phyloP scores from a whole-genome alignment of 1,284 basidiomycete species.

The Xerocomus amazonicus region DNA sequence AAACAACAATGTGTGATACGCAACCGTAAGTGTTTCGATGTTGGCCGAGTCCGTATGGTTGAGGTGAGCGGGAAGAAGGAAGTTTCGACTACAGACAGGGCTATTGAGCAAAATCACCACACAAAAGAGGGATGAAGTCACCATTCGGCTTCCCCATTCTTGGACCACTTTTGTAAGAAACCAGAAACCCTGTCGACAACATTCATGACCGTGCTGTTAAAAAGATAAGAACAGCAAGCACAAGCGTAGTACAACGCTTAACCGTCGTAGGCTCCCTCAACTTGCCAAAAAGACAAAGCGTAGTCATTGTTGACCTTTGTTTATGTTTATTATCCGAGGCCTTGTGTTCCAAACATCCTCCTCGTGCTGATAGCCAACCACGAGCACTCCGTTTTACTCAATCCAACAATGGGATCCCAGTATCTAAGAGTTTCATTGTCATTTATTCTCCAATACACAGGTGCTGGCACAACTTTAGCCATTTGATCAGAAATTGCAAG shows the following conservation, averaged over 20 bases:
- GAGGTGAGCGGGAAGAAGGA: slow-evolving; percentile 53
- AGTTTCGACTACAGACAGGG: slow-evolving; percentile 46
- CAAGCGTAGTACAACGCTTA: slow-evolving; percentile 15
- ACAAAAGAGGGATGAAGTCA: slow-evolving; percentile 30
- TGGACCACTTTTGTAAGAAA: slow-evolving; percentile 51
- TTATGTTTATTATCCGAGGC: slow-evolving; percentile 26
- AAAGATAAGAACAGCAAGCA: slow-evolving; percentile 12
- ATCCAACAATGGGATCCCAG: no score
- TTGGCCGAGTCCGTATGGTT: slow-evolving; percentile 50
- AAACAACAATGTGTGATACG: slow-evolving; percentile 61
- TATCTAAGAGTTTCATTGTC: no score
- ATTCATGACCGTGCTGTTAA: slow-evolving; percentile 42
- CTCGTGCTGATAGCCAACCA: background rate
- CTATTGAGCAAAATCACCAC: slow-evolving; percentile 14
- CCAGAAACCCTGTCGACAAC: slow-evolving; percentile 45
- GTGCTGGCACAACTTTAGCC: no score
- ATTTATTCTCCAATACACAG: no score
- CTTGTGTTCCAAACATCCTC: slow-evolving; percentile 6
- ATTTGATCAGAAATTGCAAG: background rate
- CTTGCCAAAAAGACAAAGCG: slow-evolving; percentile 19
- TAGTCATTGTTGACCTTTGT: slow-evolving; percentile 29
- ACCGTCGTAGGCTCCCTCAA: slow-evolving; percentile 10
- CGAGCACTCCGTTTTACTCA: no score
- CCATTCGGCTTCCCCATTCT: slow-evolving; percentile 61
- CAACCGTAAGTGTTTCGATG: slow-evolving; percentile 54